phyloP scores from a whole-genome alignment of 2,329 filamentous ascomycete genomes.

The Aureobasidium pullulans region DNA sequence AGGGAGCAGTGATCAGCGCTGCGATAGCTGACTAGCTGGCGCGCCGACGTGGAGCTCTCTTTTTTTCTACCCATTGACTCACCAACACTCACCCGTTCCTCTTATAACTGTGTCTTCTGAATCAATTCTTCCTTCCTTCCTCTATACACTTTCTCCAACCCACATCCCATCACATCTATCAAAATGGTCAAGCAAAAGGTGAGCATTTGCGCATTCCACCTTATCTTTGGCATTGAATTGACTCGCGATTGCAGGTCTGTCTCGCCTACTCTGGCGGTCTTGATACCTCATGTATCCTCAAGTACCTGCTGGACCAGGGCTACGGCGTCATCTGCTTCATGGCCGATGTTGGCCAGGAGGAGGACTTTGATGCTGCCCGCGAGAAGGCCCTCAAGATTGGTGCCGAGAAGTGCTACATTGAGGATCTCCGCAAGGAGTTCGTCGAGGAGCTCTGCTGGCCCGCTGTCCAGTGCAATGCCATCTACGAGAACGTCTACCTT shows the following conservation, averaged over 20 bases:
- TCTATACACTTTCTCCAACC: neutral
- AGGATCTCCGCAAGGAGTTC: constrained; percentile 63
- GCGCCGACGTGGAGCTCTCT: constrained; percentile 7
- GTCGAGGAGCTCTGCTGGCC: constrained; percentile 75
- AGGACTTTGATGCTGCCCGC: constrained; percentile 66
- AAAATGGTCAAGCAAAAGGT: constrained; percentile 17
- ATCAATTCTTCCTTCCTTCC: neutral
- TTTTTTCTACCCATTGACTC: constrained; percentile 12
- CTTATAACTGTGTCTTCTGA: neutral
- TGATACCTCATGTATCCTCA: constrained; percentile 52
- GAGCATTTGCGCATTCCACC: neutral
- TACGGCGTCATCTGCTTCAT: constrained; percentile 61
- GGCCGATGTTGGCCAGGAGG: constrained; percentile 56
- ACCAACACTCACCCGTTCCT: neutral
- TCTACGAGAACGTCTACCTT: constrained; percentile 49
- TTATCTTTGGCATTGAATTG: neutral
- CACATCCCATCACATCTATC: constrained; percentile 11
- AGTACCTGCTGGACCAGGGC: constrained; percentile 42
- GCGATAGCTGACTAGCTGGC: constrained; percentile 11
- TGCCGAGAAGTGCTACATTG: constrained; percentile 55
- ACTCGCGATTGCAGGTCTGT: constrained; percentile 30
- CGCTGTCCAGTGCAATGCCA: constrained; percentile 55
- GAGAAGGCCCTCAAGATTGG: constrained; percentile 65
- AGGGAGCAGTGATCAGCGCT: constrained; percentile 4
- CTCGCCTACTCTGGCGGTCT: constrained; percentile 49